Percentiles rank a stretch among this genome's conserved stretches.
Conservation (phyloP, 2,329 filamentous ascomycete genomes). For the Colletotrichum tropicale region DNA sequence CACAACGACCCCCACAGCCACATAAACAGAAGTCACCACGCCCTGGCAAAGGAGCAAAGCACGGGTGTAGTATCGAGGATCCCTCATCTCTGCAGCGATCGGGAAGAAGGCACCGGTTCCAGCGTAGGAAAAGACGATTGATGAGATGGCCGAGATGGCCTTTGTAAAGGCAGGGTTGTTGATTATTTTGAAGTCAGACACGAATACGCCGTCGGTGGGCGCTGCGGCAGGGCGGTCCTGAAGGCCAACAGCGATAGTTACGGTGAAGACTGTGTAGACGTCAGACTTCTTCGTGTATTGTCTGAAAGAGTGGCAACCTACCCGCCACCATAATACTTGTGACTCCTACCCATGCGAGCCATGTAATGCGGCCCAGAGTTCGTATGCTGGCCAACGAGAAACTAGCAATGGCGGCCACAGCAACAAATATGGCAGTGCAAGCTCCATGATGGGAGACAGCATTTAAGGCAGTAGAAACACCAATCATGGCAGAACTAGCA, state of each 20-base stretch:
- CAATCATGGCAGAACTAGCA: conserved; percentile 43
- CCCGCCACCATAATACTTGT: conserved; percentile 19
- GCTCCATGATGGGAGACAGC: conserved; percentile 40
- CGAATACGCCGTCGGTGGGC: conserved; percentile 22
- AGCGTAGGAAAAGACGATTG: conserved; percentile 40
- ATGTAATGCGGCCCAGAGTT: conserved; percentile 34
- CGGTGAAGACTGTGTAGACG: conserved; percentile 23
- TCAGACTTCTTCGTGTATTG: neutral
- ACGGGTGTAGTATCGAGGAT: conserved; percentile 30
- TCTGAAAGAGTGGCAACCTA: neutral
- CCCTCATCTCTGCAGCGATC: conserved; percentile 36
- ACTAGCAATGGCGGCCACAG: conserved; percentile 31
- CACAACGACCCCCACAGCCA: conserved; percentile 39
- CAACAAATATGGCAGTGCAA: conserved; percentile 45
- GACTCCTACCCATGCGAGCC: conserved; percentile 34
- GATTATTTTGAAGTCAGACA: conserved; percentile 32
- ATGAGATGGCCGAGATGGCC: conserved; percentile 32
- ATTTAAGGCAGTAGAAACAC: conserved; percentile 43
- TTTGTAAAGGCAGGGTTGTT: conserved; percentile 31
- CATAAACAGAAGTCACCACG: conserved; percentile 34
- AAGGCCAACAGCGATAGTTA: conserved; percentile 32
- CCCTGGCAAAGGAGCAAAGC: conserved; percentile 29
- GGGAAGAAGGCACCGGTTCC: conserved; percentile 39
- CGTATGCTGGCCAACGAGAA: conserved; percentile 35
- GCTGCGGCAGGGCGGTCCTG: conserved; percentile 30